Conservation (phyloP, 2,329 filamentous ascomycete species). For the Aspergillus aculeatus region DNA sequence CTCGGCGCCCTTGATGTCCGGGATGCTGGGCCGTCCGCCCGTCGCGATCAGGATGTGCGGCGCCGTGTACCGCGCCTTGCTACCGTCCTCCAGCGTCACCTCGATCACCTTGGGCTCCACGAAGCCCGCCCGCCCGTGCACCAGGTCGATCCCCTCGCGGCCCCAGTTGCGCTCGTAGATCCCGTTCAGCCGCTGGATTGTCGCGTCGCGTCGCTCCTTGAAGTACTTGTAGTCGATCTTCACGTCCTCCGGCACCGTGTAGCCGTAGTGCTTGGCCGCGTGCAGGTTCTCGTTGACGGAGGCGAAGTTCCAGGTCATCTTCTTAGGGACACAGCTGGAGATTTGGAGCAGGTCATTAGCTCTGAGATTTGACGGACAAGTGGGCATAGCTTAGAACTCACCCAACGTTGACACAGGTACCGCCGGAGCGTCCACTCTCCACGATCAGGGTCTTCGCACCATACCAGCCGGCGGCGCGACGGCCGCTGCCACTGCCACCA, state of each 20-base stretch:
- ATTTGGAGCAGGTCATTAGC: not conserved
- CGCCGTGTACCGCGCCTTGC: conserved; percentile 41
- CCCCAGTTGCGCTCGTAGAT: conserved; percentile 52
- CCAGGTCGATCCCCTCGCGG: conserved; percentile 51
- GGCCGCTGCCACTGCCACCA: conserved; percentile 51
- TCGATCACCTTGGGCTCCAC: conserved; percentile 46
- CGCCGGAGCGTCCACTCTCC: conserved; percentile 50
- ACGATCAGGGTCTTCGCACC: conserved; percentile 52
- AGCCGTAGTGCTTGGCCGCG: conserved; percentile 49
- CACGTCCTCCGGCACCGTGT: conserved; percentile 44
- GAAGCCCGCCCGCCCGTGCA: conserved; percentile 51
- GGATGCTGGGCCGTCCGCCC: conserved; percentile 48
- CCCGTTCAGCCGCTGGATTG: conserved; percentile 47
- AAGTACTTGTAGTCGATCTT: conserved; percentile 48
- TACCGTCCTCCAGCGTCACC: conserved; percentile 45
- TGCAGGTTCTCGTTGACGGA: conserved; percentile 50
- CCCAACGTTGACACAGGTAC: conserved; percentile 56
- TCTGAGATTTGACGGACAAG: not conserved
- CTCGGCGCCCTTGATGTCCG: conserved; percentile 46
- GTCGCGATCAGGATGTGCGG: conserved; percentile 51
- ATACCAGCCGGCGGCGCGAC: conserved; percentile 53
- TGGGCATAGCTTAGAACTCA: conserved; percentile 30
- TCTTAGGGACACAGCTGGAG: conserved; percentile 52
- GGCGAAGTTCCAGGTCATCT: conserved; percentile 54
- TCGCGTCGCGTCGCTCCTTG: conserved; percentile 49